phyloP scores from a whole-genome alignment of 371 early-diverging fungal species.

The Saksenaea vasiformis region DNA sequence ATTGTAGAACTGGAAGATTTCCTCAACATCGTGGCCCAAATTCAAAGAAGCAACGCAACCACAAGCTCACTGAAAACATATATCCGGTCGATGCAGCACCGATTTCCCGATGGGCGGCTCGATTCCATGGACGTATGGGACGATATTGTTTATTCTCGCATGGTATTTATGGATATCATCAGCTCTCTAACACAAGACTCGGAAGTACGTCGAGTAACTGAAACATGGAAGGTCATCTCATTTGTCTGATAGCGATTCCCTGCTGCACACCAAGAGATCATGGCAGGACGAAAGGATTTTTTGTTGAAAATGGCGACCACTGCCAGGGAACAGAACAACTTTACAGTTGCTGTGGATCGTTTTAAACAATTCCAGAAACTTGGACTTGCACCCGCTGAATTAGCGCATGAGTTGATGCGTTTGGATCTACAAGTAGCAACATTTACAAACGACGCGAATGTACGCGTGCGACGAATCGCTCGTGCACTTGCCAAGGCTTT shows the following conservation, averaged over 20 bases:
- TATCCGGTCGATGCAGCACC: constrained; percentile 12
- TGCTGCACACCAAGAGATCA: background rate
- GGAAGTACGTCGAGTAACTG: constrained; percentile 6
- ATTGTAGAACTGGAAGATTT: constrained; percentile 68
- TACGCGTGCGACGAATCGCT: background rate
- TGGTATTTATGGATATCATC: constrained; percentile 34
- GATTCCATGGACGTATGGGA: constrained; percentile 59
- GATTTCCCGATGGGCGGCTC: constrained; percentile 36
- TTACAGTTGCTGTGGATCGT: constrained; percentile 46
- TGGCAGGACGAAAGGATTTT: constrained; percentile 13
- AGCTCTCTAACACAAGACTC: background rate
- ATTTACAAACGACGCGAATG: constrained; percentile 3
- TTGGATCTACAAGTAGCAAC: constrained; percentile 1
- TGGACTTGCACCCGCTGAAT: constrained; percentile 8
- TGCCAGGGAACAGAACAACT: constrained; percentile 60
- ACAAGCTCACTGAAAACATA: constrained; percentile 15
- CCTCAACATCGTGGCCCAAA: constrained; percentile 36
- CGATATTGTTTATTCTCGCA: constrained; percentile 40
- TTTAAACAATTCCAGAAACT: constrained; percentile 25
- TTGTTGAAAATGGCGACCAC: constrained; percentile 45
- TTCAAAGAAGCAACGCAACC: constrained; percentile 18
- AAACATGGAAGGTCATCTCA: background rate
- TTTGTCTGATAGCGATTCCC: background rate
- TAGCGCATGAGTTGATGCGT: background rate
- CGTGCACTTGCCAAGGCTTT: constrained; percentile 4